Evolutionary conservation across 1,284 basidiomycete genomes (phyloP), one percentile per base, ranked within the genome.

Genomic region (Caloboletus inedulis): DNA sequence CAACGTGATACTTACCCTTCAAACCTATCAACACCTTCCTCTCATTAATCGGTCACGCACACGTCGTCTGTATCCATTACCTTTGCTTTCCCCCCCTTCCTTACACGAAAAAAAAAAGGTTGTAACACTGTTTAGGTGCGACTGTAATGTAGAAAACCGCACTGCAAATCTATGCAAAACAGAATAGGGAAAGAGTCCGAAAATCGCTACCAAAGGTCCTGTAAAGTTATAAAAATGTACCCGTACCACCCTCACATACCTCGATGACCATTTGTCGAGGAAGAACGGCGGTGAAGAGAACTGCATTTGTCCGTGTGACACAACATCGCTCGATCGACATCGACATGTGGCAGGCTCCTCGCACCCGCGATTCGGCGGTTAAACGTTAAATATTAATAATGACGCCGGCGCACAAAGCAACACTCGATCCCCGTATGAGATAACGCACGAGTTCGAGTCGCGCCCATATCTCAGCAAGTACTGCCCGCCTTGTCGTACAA

Each of bases 401-500:
- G 31, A 33, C 7, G 31, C 31, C 31, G n/a, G n/a, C 31, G 31
- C 31, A 7, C 14, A 16, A 14, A 33, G 31, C n/a, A 16, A 18
- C 21, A 13, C n/a, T 30, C 12, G 5, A 43, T 43, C 14, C 18
- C 13, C n/a, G 3, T 16, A 18, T 8, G 9, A n/a, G 9, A 19
- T 7, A 45, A 23, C 18, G 3, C 18, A 21, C 35, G 49, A n/a
- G 4, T 23, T 36, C n/a, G 21, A 21, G 16, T 34, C 12, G 34
- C 5, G 23, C 27, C 10, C 25, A 16, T 23, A 9, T 16, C 7
- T 7, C 2, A 7, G 59, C 47, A 62, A 21, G 30, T 9, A 1
- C 21, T 14, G 6, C 7, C 1, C 16, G n/a, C 40, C 33, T 12
- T 54, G 13, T 59, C 54, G 36, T 66, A 63, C 52, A 64, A 14